These are phyloP conservation scores for Anisodus tanguticus DNA, from an alignment of 257 asterid species.

Conservation along the genomic window DNA sequence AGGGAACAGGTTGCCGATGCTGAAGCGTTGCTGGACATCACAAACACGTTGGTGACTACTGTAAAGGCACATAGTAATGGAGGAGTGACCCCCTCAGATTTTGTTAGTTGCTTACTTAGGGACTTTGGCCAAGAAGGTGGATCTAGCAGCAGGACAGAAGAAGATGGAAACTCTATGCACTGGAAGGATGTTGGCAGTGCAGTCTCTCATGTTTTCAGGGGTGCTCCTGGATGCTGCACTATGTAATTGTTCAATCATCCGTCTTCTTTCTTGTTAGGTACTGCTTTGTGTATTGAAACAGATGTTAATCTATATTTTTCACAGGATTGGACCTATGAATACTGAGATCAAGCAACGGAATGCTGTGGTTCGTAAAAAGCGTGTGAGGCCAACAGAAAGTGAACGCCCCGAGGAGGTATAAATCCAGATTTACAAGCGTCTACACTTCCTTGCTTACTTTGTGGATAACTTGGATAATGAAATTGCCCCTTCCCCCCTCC, in stretches of 20 bases:
- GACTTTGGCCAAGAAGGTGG: conserved; percentile 67
- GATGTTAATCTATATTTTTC: conserved; percentile 19
- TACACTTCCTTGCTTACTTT: not conserved
- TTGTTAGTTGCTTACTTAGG: conserved; percentile 67
- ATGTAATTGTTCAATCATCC: conserved; percentile 49
- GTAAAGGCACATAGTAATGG: conserved; percentile 76
- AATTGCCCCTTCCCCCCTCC: not conserved
- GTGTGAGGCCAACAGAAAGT: conserved; percentile 59
- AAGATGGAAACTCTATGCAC: conserved; percentile 45
- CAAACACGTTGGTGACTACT: conserved; percentile 80
- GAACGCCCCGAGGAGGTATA: conserved; percentile 83
- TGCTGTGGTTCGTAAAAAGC: conserved; percentile 59
- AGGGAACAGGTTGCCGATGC: conserved; percentile 97
- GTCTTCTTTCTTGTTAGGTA: conserved; percentile 6
- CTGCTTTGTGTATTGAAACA: not conserved
- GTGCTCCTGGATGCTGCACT: conserved; percentile 76
- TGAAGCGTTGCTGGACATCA: conserved; percentile 84
- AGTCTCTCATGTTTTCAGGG: conserved; percentile 67
- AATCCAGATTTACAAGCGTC: not conserved
- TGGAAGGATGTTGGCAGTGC: conserved; percentile 77
- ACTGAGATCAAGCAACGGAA: conserved; percentile 84
- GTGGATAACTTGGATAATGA: not conserved
- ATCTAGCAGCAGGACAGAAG: conserved; percentile 53
- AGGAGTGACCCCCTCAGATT: conserved; percentile 80
- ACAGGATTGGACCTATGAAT: conserved; percentile 96